These are phyloP conservation scores for Eucalyptus sp. DNA, from an alignment of 345 rosid genomes.

Conservation along the genomic window DNA sequence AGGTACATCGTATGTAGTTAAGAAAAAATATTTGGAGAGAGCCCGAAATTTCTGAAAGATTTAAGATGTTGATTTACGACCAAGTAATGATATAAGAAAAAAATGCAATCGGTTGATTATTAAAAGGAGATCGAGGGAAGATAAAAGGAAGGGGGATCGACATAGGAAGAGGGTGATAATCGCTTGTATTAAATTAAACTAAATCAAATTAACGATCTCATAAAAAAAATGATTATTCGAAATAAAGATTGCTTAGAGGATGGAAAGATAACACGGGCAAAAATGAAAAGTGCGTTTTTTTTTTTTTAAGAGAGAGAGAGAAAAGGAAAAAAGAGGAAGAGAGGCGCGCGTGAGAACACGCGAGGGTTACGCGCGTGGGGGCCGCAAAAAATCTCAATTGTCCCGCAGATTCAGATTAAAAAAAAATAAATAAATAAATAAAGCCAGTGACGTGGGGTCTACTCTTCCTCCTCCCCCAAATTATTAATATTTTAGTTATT, in stretches of 20 bases:
- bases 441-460: neutral
- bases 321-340: neutral
- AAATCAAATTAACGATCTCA: neutral
- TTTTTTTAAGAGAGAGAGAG: too few relatives aligned
- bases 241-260: neutral
- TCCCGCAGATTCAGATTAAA: neutral
- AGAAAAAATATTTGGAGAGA: neutral
- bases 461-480: neutral
- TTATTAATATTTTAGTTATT: neutral
- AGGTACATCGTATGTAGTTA: neutral
- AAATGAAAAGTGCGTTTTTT: neutral
- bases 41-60: accelerated
- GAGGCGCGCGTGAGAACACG: neutral
- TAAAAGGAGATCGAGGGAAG: neutral
- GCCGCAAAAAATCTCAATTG: neutral
- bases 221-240: neutral
- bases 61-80: accelerated
- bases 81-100: accelerated
- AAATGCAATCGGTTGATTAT: accelerated
- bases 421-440: neutral
- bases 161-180: neutral
- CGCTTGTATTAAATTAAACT: neutral
- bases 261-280: neutral
- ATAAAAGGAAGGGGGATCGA: neutral
- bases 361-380: neutral